Evolutionary conservation across 495 filamentous ascomycete genomes (phyloP).

Genomic region (Lasiosphaeria ovina): DNA sequence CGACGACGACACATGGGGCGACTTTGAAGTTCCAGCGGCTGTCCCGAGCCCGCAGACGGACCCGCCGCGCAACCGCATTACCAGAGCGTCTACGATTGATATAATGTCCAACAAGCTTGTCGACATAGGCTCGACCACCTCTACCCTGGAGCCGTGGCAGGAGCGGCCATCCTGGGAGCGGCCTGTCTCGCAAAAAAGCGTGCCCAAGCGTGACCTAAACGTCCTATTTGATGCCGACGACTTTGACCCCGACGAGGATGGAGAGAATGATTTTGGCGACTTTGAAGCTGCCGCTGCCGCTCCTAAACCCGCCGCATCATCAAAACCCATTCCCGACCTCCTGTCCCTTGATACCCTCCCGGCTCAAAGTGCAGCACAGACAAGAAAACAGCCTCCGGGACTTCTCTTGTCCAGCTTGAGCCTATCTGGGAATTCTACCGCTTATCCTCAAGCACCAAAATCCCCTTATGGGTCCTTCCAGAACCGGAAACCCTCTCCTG

Average conservation of each 20-base stretch:
- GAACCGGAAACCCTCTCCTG: slow-evolving; percentile 45
- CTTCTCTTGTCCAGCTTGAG: slow-evolving; percentile 27
- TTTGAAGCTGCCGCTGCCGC: slow-evolving; percentile 36
- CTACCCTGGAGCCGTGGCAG: slow-evolving; percentile 19
- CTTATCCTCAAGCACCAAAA: slow-evolving; percentile 46
- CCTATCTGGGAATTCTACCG: slow-evolving; percentile 9
- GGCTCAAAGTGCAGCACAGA: slow-evolving; percentile 11
- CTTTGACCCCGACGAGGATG: slow-evolving; percentile 37
- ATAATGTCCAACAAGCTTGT: slow-evolving; percentile 45
- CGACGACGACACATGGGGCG: slow-evolving; percentile 71
- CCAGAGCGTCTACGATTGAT: slow-evolving; percentile 44
- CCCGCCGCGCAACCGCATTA: slow-evolving; percentile 29
- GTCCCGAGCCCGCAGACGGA: slow-evolving; percentile 8
- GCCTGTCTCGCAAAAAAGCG: slow-evolving; percentile 12
- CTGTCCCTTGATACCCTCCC: slow-evolving; percentile 18
- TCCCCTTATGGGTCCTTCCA: slow-evolving; percentile 50
- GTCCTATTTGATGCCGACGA: slow-evolving; percentile 52
- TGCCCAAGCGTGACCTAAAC: slow-evolving; percentile 34
- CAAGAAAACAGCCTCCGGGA: slow-evolving; percentile 31
- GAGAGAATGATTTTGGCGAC: slow-evolving; percentile 51
- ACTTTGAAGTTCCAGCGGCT: slow-evolving; percentile 60
- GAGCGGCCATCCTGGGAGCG: slow-evolving; percentile 21
- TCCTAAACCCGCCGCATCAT: slow-evolving; percentile 6
- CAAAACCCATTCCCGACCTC: slow-evolving; percentile 8
- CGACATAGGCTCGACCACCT: slow-evolving; percentile 25